phyloP scores from a whole-genome alignment of 2,329 filamentous ascomycete genomes.

The Cercospora sp. region DNA sequence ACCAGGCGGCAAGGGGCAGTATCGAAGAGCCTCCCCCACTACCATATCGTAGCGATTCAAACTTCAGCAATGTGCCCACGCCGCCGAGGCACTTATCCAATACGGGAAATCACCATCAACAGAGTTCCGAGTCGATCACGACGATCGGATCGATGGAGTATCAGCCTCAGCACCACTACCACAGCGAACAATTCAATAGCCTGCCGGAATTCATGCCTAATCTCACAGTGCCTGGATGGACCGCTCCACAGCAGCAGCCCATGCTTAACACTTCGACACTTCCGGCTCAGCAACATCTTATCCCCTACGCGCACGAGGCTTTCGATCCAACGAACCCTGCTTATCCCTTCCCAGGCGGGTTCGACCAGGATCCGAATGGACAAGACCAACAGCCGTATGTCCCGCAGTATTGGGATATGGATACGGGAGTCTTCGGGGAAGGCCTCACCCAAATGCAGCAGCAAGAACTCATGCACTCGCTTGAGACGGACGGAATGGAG shows the following conservation, averaged over 20 bases:
- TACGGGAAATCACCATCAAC: conserved; percentile 10
- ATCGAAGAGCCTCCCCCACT: conserved; percentile 38
- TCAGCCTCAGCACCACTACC: conserved; percentile 23
- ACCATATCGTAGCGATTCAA: conserved; percentile 34
- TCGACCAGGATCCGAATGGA: conserved; percentile 14
- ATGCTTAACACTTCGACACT: conserved; percentile 20
- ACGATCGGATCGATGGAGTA: conserved; percentile 24
- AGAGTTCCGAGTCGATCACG: conserved; percentile 27
- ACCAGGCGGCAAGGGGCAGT: conserved; percentile 32
- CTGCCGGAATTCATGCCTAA: conserved; percentile 37
- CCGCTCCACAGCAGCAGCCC: conserved; percentile 22
- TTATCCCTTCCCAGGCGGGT: conserved; percentile 32
- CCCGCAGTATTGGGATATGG: conserved; percentile 35
- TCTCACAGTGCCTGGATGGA: conserved; percentile 32
- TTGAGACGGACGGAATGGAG: conserved; percentile 43
- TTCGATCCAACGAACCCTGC: conserved; percentile 32
- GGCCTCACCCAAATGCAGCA: conserved; percentile 40
- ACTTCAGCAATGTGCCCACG: conserved; percentile 15
- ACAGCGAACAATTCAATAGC: conserved; percentile 32
- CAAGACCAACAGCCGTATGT: conserved; percentile 22
- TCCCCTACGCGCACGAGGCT: conserved; percentile 27
- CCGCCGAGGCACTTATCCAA: conserved; percentile 22
- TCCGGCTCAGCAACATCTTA: conserved; percentile 22
- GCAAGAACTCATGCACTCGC: conserved; percentile 40
- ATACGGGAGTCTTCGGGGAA: conserved; percentile 36